These are phyloP conservation scores for Setaria italica DNA, from an alignment of 202 grass and related monocot genomes.

Conservation along the genomic window DNA sequence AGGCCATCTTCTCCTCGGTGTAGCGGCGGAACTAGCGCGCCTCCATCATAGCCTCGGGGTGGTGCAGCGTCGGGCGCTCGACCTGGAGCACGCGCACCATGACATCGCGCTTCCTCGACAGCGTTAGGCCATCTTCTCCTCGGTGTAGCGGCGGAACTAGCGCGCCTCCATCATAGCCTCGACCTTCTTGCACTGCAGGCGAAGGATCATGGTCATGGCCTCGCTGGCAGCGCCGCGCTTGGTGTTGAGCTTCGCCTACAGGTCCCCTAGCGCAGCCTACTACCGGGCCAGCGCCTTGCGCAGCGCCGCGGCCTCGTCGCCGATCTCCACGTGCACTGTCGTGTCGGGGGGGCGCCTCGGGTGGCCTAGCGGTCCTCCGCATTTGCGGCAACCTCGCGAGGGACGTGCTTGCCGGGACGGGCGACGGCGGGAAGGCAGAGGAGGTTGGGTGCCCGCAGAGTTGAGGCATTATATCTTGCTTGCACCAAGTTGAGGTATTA, in stretches of 20 bases:
- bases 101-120: constrained; percentile 65
- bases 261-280: constrained; percentile 41
- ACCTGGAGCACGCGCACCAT: constrained; percentile 29
- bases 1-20: constrained; percentile 26
- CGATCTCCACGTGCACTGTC: constrained; percentile 58
- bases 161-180: constrained; percentile 81
- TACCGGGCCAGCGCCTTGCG: constrained; percentile 58
- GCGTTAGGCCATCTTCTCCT: constrained; percentile 80
- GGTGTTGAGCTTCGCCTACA: constrained; percentile 67
- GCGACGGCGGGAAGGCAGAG: not conserved
- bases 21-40: too few species aligned
- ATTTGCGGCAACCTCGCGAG: not conserved
- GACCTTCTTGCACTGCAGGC: constrained; percentile 86
- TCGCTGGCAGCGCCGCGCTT: constrained; percentile 79
- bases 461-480: too few species aligned
- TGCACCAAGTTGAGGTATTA: too few species aligned
- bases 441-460: constrained; percentile 43
- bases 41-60: not conserved
- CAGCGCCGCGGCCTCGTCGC: constrained; percentile 60
- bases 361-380: not conserved
- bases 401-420: not conserved
- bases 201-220: constrained; percentile 87
- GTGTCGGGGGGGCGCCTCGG: constrained; percentile 15
- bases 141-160: constrained; percentile 73
- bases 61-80: constrained; percentile 22